These are phyloP conservation scores for Zizania palustris DNA, from an alignment of 202 grass and related monocot species.

Conservation along the genomic window DNA sequence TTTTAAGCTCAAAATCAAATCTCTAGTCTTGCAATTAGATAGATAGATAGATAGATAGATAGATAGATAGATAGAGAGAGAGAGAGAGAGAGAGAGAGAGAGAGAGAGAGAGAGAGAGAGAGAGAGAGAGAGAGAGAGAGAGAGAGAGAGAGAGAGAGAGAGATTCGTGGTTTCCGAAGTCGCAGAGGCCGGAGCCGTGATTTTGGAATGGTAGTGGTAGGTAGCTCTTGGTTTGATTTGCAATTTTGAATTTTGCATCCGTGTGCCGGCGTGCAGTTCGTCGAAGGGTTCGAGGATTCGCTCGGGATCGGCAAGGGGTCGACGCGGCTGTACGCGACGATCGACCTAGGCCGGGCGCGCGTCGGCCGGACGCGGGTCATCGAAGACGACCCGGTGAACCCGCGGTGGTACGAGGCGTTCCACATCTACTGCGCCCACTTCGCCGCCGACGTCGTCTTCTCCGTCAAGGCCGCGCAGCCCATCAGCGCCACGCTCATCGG, in stretches of 20 bases:
- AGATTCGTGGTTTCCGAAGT: too few species aligned
- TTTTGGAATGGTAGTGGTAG: not conserved
- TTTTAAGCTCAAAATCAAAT: not conserved
- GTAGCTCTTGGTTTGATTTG: slow-evolving; percentile 14
- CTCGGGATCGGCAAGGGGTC: slow-evolving; percentile 72
- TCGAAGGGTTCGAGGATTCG: slow-evolving; percentile 74
- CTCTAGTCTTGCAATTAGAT: too few species aligned
- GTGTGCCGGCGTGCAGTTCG: slow-evolving; percentile 44
- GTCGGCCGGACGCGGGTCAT: slow-evolving; percentile 88
- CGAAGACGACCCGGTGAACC: slow-evolving; percentile 70
- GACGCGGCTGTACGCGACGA: slow-evolving; percentile 82
- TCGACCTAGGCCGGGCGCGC: slow-evolving; percentile 78
- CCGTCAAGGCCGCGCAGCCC: slow-evolving; percentile 75
- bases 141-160: too few species aligned
- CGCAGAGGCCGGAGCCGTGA: too few species aligned
- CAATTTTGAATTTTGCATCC: not conserved
- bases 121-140: too few species aligned
- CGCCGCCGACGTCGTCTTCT: slow-evolving; percentile 79
- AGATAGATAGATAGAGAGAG: too few species aligned
- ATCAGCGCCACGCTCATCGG: slow-evolving; percentile 85
- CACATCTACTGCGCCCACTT: slow-evolving; percentile 97
- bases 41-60: too few species aligned
- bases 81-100: too few species aligned
- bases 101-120: too few species aligned
- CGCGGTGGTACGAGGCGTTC: slow-evolving; percentile 92